A percentile compares a stretch with the other conserved stretches of the same genome.
These are phyloP conservation scores for Diatrype stigma DNA, from an alignment of 2,329 filamentous ascomycete genomes.

Conservation along the genomic window DNA sequence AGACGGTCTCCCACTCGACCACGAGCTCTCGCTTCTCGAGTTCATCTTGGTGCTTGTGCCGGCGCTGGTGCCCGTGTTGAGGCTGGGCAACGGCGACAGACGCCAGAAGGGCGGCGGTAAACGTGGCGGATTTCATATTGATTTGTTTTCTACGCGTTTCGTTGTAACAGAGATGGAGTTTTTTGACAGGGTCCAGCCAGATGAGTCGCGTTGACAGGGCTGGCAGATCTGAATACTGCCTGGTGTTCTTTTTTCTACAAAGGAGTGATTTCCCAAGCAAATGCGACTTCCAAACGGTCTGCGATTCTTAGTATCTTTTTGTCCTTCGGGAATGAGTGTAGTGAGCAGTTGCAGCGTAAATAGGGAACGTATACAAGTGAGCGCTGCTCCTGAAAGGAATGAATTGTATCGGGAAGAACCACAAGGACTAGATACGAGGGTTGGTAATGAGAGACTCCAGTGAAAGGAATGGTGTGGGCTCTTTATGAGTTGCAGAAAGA, in stretches of 20 bases:
- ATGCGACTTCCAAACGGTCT: conserved; percentile 4
- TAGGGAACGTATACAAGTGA: conserved; percentile 31
- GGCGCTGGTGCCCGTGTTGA: conserved; percentile 34
- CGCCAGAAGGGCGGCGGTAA: conserved; percentile 40
- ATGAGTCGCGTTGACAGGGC: background rate
- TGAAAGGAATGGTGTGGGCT: conserved; percentile 14
- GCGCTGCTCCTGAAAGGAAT: conserved; percentile 32
- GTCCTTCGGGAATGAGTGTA: conserved; percentile 22
- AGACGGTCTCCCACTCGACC: conserved; percentile 42
- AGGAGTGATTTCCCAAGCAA: background rate
- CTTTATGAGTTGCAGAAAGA: conserved; percentile 16
- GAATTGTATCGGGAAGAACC: conserved; percentile 15
- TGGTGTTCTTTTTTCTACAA: background rate
- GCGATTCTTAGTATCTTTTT: conserved; percentile 7
- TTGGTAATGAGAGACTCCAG: background rate
- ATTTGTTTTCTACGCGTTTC: conserved; percentile 9
- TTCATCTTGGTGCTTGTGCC: conserved; percentile 32
- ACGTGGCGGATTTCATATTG: conserved; percentile 42
- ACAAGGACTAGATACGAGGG: conserved; percentile 7
- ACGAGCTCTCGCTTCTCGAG: conserved; percentile 41
- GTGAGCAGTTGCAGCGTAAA: conserved; percentile 12
- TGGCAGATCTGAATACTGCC: background rate
- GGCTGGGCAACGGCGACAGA: conserved; percentile 48
- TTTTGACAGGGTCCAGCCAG: conserved; percentile 1
- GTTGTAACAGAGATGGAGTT: background rate